A percentile compares a stretch with the other conserved stretches of the same genome.
phyloP scores from a whole-genome alignment of 352 stramenopile genomes.

The Pythium monospermum region DNA sequence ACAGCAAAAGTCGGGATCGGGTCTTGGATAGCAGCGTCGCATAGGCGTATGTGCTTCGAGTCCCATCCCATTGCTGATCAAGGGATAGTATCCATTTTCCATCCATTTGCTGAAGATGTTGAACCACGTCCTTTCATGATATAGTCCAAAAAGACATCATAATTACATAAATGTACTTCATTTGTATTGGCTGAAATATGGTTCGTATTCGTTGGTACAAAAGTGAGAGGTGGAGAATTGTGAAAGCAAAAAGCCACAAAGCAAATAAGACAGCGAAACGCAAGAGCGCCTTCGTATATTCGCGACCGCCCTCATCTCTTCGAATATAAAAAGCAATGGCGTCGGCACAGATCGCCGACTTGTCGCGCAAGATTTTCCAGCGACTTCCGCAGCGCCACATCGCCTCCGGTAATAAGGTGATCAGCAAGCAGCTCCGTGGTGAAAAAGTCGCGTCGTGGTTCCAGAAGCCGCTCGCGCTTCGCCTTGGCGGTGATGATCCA shows the following conservation, averaged over 20 bases:
- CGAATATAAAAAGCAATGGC: too few relatives aligned
- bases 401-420: constrained; percentile 83
- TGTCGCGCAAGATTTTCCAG: constrained; percentile 87
- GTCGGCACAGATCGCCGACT: constrained; percentile 60
- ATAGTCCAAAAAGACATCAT: background rate
- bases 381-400: constrained; percentile 77
- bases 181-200: constrained; percentile 8
- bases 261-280: background rate
- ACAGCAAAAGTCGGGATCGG: too few relatives aligned
- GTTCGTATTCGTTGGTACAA: constrained; percentile 3
- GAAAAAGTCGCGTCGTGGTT: constrained; percentile 86
- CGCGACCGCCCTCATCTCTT: too few relatives aligned
- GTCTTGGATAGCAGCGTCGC: too few relatives aligned
- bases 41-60: too few relatives aligned
- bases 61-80: too few relatives aligned
- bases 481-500: constrained; percentile 74
- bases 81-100: too few relatives aligned
- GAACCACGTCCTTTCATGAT: too few relatives aligned
- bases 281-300: too few relatives aligned
- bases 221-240: constrained; percentile 4
- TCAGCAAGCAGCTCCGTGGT: constrained; percentile 86
- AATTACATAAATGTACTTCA: background rate
- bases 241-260: background rate
- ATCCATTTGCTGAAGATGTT: too few relatives aligned
- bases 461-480: constrained; percentile 73